A percentile compares a stretch with the other conserved stretches of the same genome.
Conservation (phyloP, 2,329 filamentous ascomycete genomes). For the Botryosphaeria dothidea region DNA sequence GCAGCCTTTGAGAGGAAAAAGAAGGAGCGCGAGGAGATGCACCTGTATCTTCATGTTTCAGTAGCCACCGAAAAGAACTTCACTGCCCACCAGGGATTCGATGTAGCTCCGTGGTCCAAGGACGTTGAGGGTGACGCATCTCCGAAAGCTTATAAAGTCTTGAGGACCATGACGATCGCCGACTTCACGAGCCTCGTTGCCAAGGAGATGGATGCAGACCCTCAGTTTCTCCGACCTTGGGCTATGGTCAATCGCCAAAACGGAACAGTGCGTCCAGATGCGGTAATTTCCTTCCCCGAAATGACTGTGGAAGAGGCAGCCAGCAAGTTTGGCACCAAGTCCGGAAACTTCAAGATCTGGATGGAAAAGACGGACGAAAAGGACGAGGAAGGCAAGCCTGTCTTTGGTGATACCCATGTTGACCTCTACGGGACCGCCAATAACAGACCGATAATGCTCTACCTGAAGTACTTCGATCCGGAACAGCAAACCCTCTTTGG, state of each 20-base stretch:
- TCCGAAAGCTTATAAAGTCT: slow-evolving; percentile 71
- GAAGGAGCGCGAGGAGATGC: slow-evolving; percentile 91
- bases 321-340: slow-evolving; percentile 68
- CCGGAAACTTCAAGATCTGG: slow-evolving; percentile 75
- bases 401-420: slow-evolving; percentile 68
- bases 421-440: slow-evolving; percentile 57
- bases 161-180: slow-evolving; percentile 72
- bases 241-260: slow-evolving; percentile 98
- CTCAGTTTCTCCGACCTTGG: slow-evolving; percentile 79
- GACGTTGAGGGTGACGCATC: slow-evolving; percentile 67
- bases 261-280: slow-evolving; percentile 90
- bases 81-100: slow-evolving; percentile 77
- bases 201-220: slow-evolving; percentile 66
- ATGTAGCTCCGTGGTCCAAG: slow-evolving; percentile 64
- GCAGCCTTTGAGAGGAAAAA: slow-evolving; percentile 72
- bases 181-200: slow-evolving; percentile 75
- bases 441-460: slow-evolving; percentile 71
- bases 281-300: slow-evolving; percentile 74
- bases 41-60: slow-evolving; percentile 84
- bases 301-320: slow-evolving; percentile 69
- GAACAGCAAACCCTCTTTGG: slow-evolving; percentile 74
- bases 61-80: slow-evolving; percentile 83
- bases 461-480: slow-evolving; percentile 89
- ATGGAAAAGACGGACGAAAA: slow-evolving; percentile 71
- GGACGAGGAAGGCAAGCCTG: slow-evolving; percentile 67